phyloP scores from a whole-genome alignment of 169 alveolate genomes.

The Cryptosporidium meleagridis region DNA sequence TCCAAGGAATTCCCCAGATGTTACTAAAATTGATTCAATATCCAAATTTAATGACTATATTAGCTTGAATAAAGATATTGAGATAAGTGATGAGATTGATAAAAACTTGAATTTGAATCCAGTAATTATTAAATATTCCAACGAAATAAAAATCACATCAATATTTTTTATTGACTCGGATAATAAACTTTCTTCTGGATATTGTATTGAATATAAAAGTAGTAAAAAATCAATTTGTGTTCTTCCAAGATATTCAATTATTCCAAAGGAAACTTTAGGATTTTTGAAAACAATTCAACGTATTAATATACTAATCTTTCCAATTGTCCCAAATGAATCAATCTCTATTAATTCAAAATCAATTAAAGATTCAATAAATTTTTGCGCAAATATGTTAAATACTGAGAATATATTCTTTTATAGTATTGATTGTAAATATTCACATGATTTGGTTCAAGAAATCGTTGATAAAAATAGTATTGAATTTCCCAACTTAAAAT shows the following conservation, averaged over 20 bases:
- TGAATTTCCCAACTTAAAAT: background rate
- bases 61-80: background rate
- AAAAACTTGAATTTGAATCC: slow-evolving; percentile 4
- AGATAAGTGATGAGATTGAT: background rate
- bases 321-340: slow-evolving; percentile 10
- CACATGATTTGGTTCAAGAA: slow-evolving; percentile 33
- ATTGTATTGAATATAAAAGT: background rate
- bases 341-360: background rate
- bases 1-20: slow-evolving; percentile 24
- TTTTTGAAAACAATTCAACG: slow-evolving; percentile 1
- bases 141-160: slow-evolving; percentile 3
- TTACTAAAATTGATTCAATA: background rate
- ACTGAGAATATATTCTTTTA: slow-evolving; percentile 22
- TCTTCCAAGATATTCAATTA: slow-evolving; percentile 23
- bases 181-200: slow-evolving; percentile 18
- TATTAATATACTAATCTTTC: slow-evolving; percentile 12
- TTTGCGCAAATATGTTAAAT: slow-evolving; percentile 22
- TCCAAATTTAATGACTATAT: background rate
- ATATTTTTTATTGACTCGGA: slow-evolving; percentile 25
- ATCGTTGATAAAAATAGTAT: slow-evolving; percentile 4
- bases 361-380: background rate
- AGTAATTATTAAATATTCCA: slow-evolving; percentile 15
- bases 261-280: slow-evolving; percentile 36
- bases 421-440: slow-evolving; percentile 8
- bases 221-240: slow-evolving; percentile 22